Evolutionary conservation across 352 stramenopile genomes (phyloP).

Genomic region (Pythium periplocum): DNA sequence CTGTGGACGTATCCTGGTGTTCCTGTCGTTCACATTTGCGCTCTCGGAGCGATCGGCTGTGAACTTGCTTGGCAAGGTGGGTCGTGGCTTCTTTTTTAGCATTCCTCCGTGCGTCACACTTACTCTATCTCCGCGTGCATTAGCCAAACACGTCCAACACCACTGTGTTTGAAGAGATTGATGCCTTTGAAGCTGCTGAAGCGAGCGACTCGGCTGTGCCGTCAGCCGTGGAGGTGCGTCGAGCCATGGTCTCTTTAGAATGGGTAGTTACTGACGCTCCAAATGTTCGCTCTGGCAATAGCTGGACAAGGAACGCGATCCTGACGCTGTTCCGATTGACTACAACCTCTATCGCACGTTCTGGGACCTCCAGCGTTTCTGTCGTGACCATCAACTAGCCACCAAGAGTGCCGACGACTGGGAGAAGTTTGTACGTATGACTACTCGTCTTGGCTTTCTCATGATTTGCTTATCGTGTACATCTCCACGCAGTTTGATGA

Average conservation of each 20-base stretch:
- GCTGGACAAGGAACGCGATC: constrained; percentile 40
- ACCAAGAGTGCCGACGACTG: constrained; percentile 61
- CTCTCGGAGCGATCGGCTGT: constrained; percentile 82
- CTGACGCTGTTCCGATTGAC: constrained; percentile 63
- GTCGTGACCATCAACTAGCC: constrained; percentile 66
- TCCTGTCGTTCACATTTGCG: constrained; percentile 83
- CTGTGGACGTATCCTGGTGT: constrained; percentile 82
- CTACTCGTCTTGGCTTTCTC: background rate
- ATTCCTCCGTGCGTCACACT: too few relatives aligned
- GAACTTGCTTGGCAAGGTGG: constrained; percentile 71
- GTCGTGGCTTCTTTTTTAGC: background rate
- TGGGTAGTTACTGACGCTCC: background rate
- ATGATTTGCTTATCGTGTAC: background rate
- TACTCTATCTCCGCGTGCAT: too few relatives aligned
- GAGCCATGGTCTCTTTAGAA: background rate
- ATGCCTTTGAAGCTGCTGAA: constrained; percentile 65
- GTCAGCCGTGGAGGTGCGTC: background rate
- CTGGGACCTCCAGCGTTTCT: constrained; percentile 88
- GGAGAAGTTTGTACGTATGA: constrained; percentile 75
- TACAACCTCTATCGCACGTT: constrained; percentile 91
- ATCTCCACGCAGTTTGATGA: constrained; percentile 54
- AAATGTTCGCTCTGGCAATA: constrained; percentile 14
- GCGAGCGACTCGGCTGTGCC: constrained; percentile 25
- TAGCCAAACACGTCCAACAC: constrained; percentile 74
- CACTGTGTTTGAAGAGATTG: constrained; percentile 75